Evolutionary conservation across 495 filamentous ascomycete genomes (phyloP).

Genomic region (Chaetomium fimeti): DNA sequence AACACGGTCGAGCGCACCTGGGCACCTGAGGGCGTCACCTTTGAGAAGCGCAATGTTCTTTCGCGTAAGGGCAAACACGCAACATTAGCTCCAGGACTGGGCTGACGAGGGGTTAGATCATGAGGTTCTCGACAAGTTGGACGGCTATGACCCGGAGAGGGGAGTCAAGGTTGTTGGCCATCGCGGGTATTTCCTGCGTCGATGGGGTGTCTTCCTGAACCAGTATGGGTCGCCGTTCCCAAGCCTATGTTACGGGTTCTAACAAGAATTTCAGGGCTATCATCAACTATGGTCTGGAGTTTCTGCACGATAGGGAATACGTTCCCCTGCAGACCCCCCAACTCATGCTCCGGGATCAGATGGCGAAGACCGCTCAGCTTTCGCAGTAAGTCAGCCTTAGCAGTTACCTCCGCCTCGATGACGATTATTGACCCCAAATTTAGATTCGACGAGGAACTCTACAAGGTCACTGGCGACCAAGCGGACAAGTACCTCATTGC

Average conservation of each 20-base stretch:
- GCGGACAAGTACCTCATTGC: constrained; percentile 94
- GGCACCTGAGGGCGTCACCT: constrained; percentile 67
- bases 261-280: constrained; percentile 53
- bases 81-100: constrained; percentile 3
- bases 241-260: neutral
- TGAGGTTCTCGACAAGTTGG: constrained; percentile 82
- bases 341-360: constrained; percentile 93
- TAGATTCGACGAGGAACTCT: constrained; percentile 88
- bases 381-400: constrained; percentile 55
- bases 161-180: constrained; percentile 95
- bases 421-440: neutral
- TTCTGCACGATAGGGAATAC: constrained; percentile 73
- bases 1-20: constrained; percentile 74
- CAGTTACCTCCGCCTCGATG: neutral
- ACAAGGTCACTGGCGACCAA: constrained; percentile 90
- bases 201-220: constrained; percentile 86
- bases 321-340: constrained; percentile 88
- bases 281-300: constrained; percentile 91
- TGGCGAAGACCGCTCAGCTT: constrained; percentile 99
- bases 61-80: constrained; percentile 30
- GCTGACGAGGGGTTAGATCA: constrained; percentile 59
- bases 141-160: constrained; percentile 91
- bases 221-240: constrained; percentile 26
- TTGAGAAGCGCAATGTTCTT: constrained; percentile 56
- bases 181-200: constrained; percentile 86